Conservation (phyloP, 352 stramenopile genomes). For the Thraustochytrium sp. region DNA sequence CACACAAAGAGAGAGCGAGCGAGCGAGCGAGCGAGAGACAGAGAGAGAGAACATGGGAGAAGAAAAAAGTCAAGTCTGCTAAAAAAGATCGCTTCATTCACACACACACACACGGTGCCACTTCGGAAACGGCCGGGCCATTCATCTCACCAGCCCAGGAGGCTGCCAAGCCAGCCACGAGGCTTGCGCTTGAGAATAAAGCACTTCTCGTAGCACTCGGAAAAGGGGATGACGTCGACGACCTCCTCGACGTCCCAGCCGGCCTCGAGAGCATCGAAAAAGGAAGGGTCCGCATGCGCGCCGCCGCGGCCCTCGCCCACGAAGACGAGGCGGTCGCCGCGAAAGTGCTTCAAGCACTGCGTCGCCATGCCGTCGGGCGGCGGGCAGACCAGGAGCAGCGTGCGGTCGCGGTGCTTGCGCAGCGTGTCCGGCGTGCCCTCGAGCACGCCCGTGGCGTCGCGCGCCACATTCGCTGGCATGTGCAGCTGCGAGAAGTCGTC, state of each 20-base stretch:
- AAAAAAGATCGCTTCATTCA: too few relatives aligned
- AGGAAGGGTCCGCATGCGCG: slow-evolving; percentile 58
- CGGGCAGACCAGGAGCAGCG: slow-evolving; percentile 59
- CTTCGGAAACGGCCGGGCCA: too few relatives aligned
- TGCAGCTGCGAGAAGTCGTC: slow-evolving; percentile 43
- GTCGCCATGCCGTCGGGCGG: slow-evolving; percentile 59
- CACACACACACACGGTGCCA: too few relatives aligned
- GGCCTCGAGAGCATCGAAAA: slow-evolving; percentile 61
- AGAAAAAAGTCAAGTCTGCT: too few relatives aligned
- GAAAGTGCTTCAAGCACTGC: slow-evolving; percentile 56
- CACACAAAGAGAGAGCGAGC: too few relatives aligned
- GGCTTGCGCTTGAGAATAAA: slow-evolving; percentile 28
- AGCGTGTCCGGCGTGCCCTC: slow-evolving; percentile 36
- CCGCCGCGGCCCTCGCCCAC: slow-evolving; percentile 64
- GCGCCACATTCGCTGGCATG: neutral
- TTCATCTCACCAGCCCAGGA: neutral
- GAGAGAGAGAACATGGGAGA: too few relatives aligned
- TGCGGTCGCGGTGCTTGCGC: neutral
- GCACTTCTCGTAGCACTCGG: slow-evolving; percentile 34
- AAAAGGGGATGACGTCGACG: neutral
- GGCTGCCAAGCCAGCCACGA: neutral
- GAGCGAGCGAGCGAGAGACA: too few relatives aligned
- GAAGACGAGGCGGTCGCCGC: slow-evolving; percentile 60
- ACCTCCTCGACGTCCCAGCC: slow-evolving; percentile 45
- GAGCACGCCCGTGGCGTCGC: neutral